These are phyloP conservation scores for Pholiota conissans DNA, from an alignment of 768 basidiomycete species.

Conservation along the genomic window DNA sequence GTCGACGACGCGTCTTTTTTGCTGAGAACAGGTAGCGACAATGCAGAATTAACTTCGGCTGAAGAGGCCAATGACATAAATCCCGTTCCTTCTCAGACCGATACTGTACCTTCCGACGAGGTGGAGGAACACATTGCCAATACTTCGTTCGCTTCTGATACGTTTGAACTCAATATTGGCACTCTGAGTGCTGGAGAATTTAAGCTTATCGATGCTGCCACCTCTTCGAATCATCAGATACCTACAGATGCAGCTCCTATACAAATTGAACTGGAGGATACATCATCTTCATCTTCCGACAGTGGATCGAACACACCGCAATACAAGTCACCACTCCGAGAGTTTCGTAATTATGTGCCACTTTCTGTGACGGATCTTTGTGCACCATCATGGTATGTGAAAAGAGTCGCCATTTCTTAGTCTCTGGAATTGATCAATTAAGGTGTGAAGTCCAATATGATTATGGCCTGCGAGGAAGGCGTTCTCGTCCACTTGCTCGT, in stretches of 20 bases:
- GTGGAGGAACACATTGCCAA: conserved; percentile 2
- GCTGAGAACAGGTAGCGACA: neutral
- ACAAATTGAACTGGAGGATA: conserved; percentile 32
- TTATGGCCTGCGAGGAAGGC: conserved; percentile 65
- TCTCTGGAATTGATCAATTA: conserved; percentile 1
- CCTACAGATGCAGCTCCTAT: conserved; percentile 29
- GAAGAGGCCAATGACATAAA: conserved; percentile 18
- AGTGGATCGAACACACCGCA: neutral
- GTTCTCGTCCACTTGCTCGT: conserved; percentile 44
- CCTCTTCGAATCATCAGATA: neutral
- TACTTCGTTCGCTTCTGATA: conserved; percentile 16
- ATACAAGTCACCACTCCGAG: conserved; percentile 36
- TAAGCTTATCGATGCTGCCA: conserved; percentile 11
- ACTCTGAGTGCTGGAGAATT: conserved; percentile 17
- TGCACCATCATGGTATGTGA: conserved; percentile 57
- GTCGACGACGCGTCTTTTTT: neutral
- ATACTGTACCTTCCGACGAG: neutral
- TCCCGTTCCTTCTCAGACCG: conserved; percentile 1
- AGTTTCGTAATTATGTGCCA: conserved; percentile 43
- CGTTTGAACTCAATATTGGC: conserved; percentile 17
- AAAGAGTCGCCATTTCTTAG: neutral
- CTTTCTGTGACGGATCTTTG: conserved; percentile 67
- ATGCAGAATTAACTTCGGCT: conserved; percentile 1
- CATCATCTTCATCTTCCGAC: neutral
- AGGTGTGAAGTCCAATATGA: conserved; percentile 86